Conservation (phyloP, 164 flowering plant species). For the Platanus orientalis region DNA sequence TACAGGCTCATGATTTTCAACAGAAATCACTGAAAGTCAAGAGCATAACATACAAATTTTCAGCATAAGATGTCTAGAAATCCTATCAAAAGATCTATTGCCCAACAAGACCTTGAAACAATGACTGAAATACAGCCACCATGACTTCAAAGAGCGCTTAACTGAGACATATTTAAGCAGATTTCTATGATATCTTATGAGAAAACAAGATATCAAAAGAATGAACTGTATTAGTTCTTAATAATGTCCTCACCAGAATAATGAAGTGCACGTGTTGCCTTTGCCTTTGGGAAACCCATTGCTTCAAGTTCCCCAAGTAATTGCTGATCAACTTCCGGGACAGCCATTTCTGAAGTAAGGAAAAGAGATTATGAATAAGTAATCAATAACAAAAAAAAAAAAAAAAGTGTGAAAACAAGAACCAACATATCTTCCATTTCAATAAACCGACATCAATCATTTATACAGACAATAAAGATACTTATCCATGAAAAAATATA, state of each 20-base stretch:
- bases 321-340: conserved; percentile 80
- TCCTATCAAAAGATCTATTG: not conserved
- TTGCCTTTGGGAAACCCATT: conserved; percentile 84
- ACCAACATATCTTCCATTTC: not conserved
- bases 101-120: not conserved
- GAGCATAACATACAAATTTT: not conserved
- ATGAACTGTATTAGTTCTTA: not conserved
- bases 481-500: not conserved
- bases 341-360: conserved; percentile 64
- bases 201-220: not conserved
- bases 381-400: not conserved
- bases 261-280: conserved; percentile 87
- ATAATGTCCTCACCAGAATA: conserved; percentile 58
- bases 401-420: not conserved
- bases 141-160: not conserved
- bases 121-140: not conserved
- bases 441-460: not conserved
- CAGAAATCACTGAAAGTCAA: not conserved
- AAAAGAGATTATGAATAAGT: not conserved
- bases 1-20: not conserved
- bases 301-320: conserved; percentile 74
- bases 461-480: not conserved
- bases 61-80: not conserved
- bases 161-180: not conserved
- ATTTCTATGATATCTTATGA: not conserved